Conservation (phyloP, 345 rosid species). For the Eucalyptus tenuipes region DNA sequence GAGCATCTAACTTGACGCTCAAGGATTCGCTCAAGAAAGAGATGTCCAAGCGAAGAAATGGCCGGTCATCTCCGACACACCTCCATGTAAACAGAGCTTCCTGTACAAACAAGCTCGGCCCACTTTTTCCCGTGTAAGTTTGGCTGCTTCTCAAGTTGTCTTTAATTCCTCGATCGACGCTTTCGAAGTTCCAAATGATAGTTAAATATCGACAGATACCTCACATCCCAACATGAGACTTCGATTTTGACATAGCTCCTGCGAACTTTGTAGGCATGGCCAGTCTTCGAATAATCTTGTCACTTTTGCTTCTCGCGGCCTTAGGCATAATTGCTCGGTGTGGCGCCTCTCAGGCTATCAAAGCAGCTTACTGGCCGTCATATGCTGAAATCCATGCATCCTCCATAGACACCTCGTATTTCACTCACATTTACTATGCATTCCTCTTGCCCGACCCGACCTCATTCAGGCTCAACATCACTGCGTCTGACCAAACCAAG, state of each 20-base stretch:
- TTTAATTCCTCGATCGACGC: neutral
- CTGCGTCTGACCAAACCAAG: conserved; percentile 5
- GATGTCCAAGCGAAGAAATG: neutral
- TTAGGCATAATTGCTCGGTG: neutral
- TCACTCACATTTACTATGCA: conserved; percentile 36
- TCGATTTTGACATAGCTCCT: neutral
- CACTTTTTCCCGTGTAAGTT: neutral
- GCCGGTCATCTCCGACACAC: neutral
- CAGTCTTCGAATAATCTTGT: neutral
- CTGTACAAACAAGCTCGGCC: neutral
- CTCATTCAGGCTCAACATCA: conserved; percentile 11
- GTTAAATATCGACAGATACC: neutral
- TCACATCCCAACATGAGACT: neutral
- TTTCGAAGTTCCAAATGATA: neutral
- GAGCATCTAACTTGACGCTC: neutral
- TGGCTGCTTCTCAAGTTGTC: neutral
- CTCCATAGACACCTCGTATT: conserved; percentile 16
- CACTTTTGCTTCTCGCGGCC: neutral
- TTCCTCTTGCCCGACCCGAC: conserved; percentile 12
- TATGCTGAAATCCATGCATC: conserved; percentile 12
- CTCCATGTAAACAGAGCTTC: neutral
- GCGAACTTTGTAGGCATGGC: neutral
- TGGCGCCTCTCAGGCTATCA: neutral
- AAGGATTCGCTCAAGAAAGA: neutral
- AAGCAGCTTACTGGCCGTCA: conserved; percentile 37